Evolutionary conservation across 805 yeast genomes (phyloP).

Genomic region (Yamadazyma sp.): DNA sequence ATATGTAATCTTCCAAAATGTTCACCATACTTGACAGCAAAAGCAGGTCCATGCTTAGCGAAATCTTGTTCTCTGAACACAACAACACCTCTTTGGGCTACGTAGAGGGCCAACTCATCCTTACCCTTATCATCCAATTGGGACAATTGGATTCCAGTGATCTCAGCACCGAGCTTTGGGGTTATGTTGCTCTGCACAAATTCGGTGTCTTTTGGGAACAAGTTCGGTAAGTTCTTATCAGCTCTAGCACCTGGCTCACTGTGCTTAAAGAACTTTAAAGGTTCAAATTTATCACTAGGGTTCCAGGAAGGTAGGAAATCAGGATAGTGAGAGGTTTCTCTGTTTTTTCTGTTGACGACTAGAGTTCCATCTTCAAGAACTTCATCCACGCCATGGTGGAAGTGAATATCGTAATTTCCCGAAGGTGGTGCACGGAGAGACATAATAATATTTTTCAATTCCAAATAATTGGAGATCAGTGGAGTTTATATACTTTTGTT

Average conservation of each 20-base stretch:
- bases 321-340: constrained; percentile 41
- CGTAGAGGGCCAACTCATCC: constrained; percentile 66
- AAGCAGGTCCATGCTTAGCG: constrained; percentile 48
- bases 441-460: constrained; percentile 1
- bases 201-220: constrained; percentile 41
- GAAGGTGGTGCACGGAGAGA: constrained; percentile 1
- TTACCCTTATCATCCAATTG: constrained; percentile 52
- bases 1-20: constrained; percentile 72
- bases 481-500: neutral
- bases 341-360: constrained; percentile 43
- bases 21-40: constrained; percentile 53
- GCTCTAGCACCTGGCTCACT: constrained; percentile 67
- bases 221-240: constrained; percentile 53
- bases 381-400: constrained; percentile 51
- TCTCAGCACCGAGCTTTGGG: constrained; percentile 70
- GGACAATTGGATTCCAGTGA: constrained; percentile 60
- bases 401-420: constrained; percentile 48
- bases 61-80: constrained; percentile 68
- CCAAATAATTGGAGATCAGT: neutral
- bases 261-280: constrained; percentile 55
- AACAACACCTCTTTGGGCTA: constrained; percentile 70
- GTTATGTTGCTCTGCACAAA: constrained; percentile 40
- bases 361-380: constrained; percentile 48
- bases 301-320: constrained; percentile 71
- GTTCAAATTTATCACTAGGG: constrained; percentile 52